These are phyloP conservation scores for Noccaea bulbosa DNA, from an alignment of 345 rosid genomes.

Conservation along the genomic window DNA sequence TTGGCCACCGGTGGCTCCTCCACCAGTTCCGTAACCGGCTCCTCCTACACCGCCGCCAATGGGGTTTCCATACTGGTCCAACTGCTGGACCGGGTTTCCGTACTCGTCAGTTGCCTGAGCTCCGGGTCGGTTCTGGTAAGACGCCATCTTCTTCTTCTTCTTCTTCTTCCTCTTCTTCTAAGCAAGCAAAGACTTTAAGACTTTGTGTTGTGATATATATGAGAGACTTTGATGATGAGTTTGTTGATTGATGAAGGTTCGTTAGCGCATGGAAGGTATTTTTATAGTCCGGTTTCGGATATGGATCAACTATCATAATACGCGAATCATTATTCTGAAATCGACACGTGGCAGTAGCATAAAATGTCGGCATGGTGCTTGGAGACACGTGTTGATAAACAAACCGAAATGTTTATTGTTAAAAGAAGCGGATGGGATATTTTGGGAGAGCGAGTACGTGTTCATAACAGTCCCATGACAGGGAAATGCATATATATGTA, in stretches of 20 bases:
- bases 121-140: conserved; percentile 44
- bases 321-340: not conserved
- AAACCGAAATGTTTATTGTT: not conserved
- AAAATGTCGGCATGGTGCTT: conserved; percentile 16
- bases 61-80: conserved; percentile 46
- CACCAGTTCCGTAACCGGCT: conserved; percentile 30
- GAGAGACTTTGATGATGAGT: conserved; percentile 14
- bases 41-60: conserved; percentile 33
- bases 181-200: conserved; percentile 23
- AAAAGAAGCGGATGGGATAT: conserved; percentile 11
- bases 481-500: conserved; percentile 14
- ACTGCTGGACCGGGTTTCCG: conserved; percentile 45
- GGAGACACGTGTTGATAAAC: not conserved
- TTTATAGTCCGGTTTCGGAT: conserved; percentile 42
- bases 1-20: conserved; percentile 34
- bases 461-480: conserved; percentile 23
- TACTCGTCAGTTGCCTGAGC: conserved; percentile 49
- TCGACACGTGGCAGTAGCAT: conserved; percentile 18
- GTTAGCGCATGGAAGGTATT: conserved; percentile 1
- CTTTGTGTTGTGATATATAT: conserved; percentile 11
- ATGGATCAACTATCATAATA: conserved; percentile 17
- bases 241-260: conserved; percentile 25
- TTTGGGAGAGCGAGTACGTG: conserved; percentile 32
- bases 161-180: conserved; percentile 17
- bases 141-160: conserved; percentile 37